These are phyloP conservation scores for Capsella bursapastoris DNA, from an alignment of 345 rosid genomes.

Conservation along the genomic window DNA sequence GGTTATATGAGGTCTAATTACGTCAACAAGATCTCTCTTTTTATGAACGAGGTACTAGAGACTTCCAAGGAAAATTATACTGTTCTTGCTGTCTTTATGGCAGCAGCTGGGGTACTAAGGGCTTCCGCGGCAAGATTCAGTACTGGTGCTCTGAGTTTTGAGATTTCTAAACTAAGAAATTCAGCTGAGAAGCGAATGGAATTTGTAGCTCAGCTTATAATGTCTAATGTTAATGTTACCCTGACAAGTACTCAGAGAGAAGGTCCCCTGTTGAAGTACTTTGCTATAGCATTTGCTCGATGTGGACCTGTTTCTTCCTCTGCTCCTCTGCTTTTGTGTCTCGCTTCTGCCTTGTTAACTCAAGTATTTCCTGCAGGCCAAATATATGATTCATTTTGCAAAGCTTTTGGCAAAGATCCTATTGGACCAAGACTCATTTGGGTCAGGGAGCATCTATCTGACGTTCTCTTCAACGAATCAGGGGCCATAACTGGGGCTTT, in stretches of 20 bases:
- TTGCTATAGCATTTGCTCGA: constrained; percentile 79
- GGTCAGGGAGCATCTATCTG: constrained; percentile 62
- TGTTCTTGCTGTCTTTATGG: constrained; percentile 66
- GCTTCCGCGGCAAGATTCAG: constrained; percentile 54
- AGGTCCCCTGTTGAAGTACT: constrained; percentile 60
- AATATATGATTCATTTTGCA: constrained; percentile 54
- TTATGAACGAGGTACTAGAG: constrained; percentile 52
- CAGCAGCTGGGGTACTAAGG: constrained; percentile 79
- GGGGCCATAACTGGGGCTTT: constrained; percentile 76
- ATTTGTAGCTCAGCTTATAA: constrained; percentile 53
- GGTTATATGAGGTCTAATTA: constrained; percentile 58
- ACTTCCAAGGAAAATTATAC: constrained; percentile 48
- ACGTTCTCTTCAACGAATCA: constrained; percentile 73
- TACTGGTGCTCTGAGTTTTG: constrained; percentile 45
- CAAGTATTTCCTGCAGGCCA: constrained; percentile 72
- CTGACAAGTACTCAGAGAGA: constrained; percentile 35
- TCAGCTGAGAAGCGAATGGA: constrained; percentile 63
- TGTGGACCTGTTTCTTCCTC: constrained; percentile 64
- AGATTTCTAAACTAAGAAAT: constrained; percentile 53
- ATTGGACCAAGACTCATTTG: constrained; percentile 42
- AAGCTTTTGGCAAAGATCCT: constrained; percentile 37
- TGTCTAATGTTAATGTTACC: constrained; percentile 47
- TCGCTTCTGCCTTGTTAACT: constrained; percentile 67
- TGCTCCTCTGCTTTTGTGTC: constrained; percentile 59
- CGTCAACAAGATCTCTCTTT: constrained; percentile 51